Evolutionary conservation across 23 red algal species (phyloP).

Genomic region (Gracilariopsis chorda): DNA sequence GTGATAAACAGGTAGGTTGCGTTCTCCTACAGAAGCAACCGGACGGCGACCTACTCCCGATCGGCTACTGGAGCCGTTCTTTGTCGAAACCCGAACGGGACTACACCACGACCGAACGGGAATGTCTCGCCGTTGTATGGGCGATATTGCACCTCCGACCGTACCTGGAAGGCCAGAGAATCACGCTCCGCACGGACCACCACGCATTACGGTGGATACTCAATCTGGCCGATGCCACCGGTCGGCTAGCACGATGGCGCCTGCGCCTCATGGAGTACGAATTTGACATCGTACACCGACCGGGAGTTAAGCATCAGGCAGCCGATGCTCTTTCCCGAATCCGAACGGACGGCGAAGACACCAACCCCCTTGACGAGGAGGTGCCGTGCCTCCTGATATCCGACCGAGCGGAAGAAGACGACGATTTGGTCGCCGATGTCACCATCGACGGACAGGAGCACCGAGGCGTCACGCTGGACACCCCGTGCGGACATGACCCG

Average conservation of each 20-base stretch:
- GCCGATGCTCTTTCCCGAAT: constrained; percentile 19
- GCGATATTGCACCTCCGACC: neutral
- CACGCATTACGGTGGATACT: constrained; percentile 15
- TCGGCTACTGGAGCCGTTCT: constrained; percentile 15
- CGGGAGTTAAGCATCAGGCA: constrained; percentile 19
- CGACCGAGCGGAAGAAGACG: neutral
- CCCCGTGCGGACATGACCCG: neutral
- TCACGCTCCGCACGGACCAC: constrained; percentile 10
- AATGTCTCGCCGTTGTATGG: constrained; percentile 30
- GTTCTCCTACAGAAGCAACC: constrained; percentile 15
- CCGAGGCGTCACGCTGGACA: neutral
- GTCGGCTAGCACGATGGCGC: neutral
- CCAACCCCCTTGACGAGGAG: neutral
- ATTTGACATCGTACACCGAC: constrained; percentile 5
- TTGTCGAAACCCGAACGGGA: neutral
- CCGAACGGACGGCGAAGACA: constrained; percentile 14
- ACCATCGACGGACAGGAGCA: neutral
- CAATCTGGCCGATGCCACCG: neutral
- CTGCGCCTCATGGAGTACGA: constrained; percentile 37
- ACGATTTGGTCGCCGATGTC: neutral
- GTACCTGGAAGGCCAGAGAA: neutral
- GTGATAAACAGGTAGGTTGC: neutral
- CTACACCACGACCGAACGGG: neutral
- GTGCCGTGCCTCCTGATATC: neutral
- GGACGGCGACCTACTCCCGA: neutral